Percentiles rank a stretch among this genome's conserved stretches.
phyloP scores from a whole-genome alignment of 805 yeast species.

The Starmerella apis region DNA sequence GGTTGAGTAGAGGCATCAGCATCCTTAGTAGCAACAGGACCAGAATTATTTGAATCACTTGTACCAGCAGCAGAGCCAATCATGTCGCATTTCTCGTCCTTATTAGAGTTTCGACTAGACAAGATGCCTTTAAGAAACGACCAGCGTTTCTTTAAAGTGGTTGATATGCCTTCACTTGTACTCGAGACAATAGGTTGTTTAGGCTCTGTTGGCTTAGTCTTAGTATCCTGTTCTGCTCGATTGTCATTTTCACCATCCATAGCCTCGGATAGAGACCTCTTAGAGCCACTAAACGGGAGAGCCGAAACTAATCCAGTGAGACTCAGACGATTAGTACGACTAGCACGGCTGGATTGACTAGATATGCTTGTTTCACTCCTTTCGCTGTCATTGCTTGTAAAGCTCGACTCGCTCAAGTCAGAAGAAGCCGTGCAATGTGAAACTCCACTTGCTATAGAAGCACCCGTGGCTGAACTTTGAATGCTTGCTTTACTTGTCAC shows the following conservation, averaged over 20 bases:
- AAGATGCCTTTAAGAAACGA: neutral
- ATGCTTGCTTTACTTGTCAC: neutral
- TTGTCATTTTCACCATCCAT: neutral
- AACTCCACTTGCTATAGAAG: neutral
- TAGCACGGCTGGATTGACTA: neutral
- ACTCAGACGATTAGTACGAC: slow-evolving; percentile 1
- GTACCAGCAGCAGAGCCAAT: neutral
- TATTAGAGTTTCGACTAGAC: neutral
- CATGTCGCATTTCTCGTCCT: neutral
- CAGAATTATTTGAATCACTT: neutral
- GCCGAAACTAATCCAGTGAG: neutral
- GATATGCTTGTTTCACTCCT: neutral
- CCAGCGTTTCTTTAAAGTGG: neutral
- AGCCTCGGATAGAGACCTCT: neutral
- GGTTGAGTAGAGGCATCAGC: too few relatives aligned
- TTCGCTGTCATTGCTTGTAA: slow-evolving; percentile 1
- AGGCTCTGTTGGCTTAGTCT: neutral
- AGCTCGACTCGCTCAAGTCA: neutral
- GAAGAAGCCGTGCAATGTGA: neutral
- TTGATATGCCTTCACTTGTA: neutral
- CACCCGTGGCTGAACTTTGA: neutral
- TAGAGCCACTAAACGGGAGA: neutral
- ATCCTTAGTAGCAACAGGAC: too few relatives aligned
- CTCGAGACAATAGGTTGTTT: neutral
- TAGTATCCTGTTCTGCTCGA: neutral